Evolutionary conservation across 331 rosid species (phyloP).

Genomic region (Malus hybrid): DNA sequence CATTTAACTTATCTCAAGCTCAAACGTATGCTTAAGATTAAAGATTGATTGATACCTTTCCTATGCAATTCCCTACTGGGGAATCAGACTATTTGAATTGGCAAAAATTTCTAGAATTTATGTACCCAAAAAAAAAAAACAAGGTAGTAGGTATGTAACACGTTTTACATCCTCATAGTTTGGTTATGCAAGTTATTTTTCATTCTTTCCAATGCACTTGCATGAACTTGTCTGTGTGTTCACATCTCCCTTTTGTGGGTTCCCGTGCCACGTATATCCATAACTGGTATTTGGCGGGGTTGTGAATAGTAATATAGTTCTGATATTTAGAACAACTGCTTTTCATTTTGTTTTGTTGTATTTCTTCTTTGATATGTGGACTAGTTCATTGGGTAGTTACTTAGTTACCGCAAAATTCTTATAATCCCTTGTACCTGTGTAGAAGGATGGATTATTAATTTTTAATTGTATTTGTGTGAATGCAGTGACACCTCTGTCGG

Average conservation of each 20-base stretch:
- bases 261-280: background rate
- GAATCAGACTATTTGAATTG: background rate
- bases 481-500: conserved; percentile 43
- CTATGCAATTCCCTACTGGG: background rate
- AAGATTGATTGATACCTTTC: background rate
- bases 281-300: background rate
- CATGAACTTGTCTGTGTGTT: background rate
- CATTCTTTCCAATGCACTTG: background rate
- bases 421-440: background rate
- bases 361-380: background rate
- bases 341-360: background rate
- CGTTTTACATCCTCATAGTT: background rate
- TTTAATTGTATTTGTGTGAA: background rate
- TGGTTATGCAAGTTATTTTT: background rate
- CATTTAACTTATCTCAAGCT: background rate
- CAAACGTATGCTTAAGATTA: too few relatives aligned
- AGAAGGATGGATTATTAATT: too few relatives aligned
- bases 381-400: background rate
- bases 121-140: background rate
- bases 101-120: background rate
- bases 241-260: background rate
- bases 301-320: background rate
- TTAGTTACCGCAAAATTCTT: background rate
- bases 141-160: background rate
- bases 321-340: background rate